These are phyloP conservation scores for Beta vulgaris DNA, from an alignment of 148 eudicot species.

Conservation along the genomic window DNA sequence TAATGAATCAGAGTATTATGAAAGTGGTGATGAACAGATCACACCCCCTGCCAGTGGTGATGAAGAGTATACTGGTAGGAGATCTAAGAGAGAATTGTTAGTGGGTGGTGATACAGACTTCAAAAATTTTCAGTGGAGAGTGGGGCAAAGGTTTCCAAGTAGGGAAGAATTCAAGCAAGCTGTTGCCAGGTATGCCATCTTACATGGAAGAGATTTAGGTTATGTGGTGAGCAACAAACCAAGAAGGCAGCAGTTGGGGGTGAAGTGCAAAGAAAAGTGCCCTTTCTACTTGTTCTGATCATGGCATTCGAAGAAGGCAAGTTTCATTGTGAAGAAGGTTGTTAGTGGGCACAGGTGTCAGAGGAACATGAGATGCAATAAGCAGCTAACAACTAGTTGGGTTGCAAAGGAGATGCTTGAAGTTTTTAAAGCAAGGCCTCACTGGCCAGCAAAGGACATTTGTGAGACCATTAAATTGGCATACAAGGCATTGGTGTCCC, in stretches of 20 bases:
- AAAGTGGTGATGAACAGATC: background rate
- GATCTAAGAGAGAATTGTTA: background rate
- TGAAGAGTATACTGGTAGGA: background rate
- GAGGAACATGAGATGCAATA: background rate
- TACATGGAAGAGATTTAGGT: background rate
- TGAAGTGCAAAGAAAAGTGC: background rate
- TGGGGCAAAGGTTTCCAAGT: too few relatives aligned
- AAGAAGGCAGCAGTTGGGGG: background rate
- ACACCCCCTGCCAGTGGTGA: background rate
- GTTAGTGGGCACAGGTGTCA: background rate
- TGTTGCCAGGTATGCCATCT: background rate
- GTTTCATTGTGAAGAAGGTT: background rate
- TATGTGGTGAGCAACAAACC: background rate
- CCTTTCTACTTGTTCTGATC: background rate
- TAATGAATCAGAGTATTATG: background rate
- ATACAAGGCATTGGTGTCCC: too few relatives aligned
- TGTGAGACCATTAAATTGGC: too few relatives aligned
- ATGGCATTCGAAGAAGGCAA: too few relatives aligned
- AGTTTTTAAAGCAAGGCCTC: too few relatives aligned
- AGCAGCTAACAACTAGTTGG: too few relatives aligned
- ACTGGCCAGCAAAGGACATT: too few relatives aligned
- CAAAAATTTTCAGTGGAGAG: background rate
- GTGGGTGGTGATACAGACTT: background rate
- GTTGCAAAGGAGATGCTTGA: too few relatives aligned
- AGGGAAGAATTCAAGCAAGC: background rate